These are phyloP conservation scores for Fraxinus dipetala DNA, from an alignment of 305 asterid genomes.

Conservation along the genomic window DNA sequence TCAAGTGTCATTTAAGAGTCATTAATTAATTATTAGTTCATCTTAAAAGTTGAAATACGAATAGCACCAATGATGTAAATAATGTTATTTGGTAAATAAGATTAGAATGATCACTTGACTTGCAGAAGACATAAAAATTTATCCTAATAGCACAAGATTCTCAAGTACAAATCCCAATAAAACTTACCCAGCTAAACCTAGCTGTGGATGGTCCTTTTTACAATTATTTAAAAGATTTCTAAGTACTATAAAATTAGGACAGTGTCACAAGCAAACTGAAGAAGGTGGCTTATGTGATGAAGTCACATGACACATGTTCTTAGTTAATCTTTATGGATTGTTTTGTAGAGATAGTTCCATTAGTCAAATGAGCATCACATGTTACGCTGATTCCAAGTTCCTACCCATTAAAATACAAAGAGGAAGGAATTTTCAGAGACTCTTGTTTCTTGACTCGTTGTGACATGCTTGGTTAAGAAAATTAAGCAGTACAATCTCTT, in stretches of 20 bases:
- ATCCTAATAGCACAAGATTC: background rate
- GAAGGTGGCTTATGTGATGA: conserved; percentile 29
- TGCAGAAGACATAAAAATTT: background rate
- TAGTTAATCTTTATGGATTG: conserved; percentile 30
- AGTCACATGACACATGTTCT: conserved; percentile 55
- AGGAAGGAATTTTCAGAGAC: background rate
- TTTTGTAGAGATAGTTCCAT: conserved; percentile 12
- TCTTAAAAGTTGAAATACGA: background rate
- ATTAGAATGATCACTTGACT: background rate
- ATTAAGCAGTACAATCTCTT: background rate
- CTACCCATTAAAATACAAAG: conserved; percentile 14
- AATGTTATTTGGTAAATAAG: background rate
- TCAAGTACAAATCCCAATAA: conserved; percentile 10
- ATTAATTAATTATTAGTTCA: too few relatives aligned
- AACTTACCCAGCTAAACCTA: conserved; percentile 34
- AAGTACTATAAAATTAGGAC: conserved; percentile 18
- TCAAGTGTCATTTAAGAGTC: background rate
- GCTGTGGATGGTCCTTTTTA: conserved; percentile 36
- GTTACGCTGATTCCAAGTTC: conserved; percentile 29
- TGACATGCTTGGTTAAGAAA: background rate
- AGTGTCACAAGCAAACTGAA: conserved; percentile 17
- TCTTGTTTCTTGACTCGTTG: background rate
- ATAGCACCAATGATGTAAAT: background rate
- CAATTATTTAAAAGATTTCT: conserved; percentile 19
- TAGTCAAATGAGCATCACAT: conserved; percentile 44